These are phyloP conservation scores for Acanthamoeba culbertsoni DNA, from an alignment of 208 protist species.

Conservation along the genomic window DNA sequence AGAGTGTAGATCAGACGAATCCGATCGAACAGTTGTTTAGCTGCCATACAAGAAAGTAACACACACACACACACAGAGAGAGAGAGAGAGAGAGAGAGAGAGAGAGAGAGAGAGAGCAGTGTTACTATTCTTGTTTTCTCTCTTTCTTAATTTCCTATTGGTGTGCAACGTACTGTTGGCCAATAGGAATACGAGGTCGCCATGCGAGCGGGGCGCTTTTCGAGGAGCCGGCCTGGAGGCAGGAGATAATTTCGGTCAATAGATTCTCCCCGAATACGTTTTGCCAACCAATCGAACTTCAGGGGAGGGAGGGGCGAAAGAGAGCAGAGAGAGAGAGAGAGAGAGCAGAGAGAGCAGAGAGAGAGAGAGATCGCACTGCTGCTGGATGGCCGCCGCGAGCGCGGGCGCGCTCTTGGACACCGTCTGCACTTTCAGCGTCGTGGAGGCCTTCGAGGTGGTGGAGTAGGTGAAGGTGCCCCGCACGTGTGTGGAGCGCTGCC, in stretches of 20 bases:
- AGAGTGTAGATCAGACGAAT: constrained; percentile 27
- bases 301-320: no score
- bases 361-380: not conserved
- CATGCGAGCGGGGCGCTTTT: not conserved
- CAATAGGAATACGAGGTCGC: not conserved
- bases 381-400: not conserved
- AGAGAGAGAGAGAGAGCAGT: no score
- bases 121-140: no score
- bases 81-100: no score
- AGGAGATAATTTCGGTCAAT: not conserved
- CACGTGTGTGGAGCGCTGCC: constrained; percentile 7
- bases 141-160: no score
- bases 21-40: not conserved
- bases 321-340: not conserved
- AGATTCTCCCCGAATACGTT: no score
- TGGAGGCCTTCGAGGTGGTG: not conserved
- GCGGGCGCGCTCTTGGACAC: not conserved
- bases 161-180: not conserved
- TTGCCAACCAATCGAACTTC: no score
- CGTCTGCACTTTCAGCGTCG: not conserved
- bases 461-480: not conserved
- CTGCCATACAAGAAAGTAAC: not conserved
- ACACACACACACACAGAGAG: no score
- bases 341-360: not conserved
- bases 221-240: not conserved